Conservation (phyloP, 305 asterid species). For the Fraxinus platypoda region DNA sequence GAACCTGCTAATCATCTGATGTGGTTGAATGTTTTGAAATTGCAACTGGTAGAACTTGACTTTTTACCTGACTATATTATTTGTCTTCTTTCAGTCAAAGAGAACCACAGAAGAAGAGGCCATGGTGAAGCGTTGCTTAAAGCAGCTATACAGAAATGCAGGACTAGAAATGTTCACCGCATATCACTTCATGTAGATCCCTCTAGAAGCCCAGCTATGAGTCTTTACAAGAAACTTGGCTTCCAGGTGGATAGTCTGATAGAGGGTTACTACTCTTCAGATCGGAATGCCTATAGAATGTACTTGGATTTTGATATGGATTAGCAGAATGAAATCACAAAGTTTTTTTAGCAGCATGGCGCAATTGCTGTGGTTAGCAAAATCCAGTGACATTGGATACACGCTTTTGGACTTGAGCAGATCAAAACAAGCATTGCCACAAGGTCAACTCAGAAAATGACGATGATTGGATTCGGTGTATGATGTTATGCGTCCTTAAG, state of each 20-base stretch:
- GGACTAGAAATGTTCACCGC: slow-evolving; percentile 60
- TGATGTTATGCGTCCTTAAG: not conserved
- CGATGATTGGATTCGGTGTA: not conserved
- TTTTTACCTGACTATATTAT: not conserved
- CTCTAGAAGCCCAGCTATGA: slow-evolving; percentile 62
- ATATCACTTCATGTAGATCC: slow-evolving; percentile 88
- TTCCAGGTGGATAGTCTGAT: slow-evolving; percentile 70
- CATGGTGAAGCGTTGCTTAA: slow-evolving; percentile 72
- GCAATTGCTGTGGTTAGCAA: not conserved
- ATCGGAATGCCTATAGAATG: slow-evolving; percentile 85
- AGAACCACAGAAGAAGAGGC: slow-evolving; percentile 61
- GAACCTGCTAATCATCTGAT: not conserved
- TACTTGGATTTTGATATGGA: slow-evolving; percentile 53
- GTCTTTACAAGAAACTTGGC: slow-evolving; percentile 72
- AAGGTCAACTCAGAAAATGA: not conserved
- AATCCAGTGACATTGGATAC: not conserved
- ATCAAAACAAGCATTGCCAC: not conserved
- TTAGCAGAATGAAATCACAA: slow-evolving; percentile 17
- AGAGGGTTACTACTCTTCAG: slow-evolving; percentile 63
- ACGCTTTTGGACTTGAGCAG: not conserved
- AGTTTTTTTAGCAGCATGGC: not conserved
- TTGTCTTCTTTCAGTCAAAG: slow-evolving; percentile 52
- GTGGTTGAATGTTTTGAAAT: not conserved
- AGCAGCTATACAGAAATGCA: slow-evolving; percentile 74
- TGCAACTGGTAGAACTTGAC: not conserved